phyloP scores from a whole-genome alignment of 2,329 filamentous ascomycete species.

The Fusarium subtropicale region DNA sequence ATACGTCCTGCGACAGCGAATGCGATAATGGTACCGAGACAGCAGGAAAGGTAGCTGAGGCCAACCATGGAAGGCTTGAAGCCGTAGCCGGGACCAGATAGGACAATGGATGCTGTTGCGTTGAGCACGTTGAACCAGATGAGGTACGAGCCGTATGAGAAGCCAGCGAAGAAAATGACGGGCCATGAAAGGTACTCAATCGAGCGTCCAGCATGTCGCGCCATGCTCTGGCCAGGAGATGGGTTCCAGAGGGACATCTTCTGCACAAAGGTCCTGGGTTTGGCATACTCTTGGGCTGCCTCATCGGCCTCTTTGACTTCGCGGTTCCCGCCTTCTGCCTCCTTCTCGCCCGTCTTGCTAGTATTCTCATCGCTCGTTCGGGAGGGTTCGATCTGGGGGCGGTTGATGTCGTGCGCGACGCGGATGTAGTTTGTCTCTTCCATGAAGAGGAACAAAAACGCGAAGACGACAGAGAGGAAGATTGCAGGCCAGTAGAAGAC shows the following conservation, averaged over 20 bases:
- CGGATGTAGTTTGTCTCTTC: slow-evolving; percentile 69
- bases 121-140: slow-evolving; percentile 60
- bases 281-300: not conserved
- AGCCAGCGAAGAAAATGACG: slow-evolving; percentile 57
- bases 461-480: slow-evolving; percentile 51
- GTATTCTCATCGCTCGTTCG: slow-evolving; percentile 17
- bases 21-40: slow-evolving; percentile 51
- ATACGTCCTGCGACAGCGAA: slow-evolving; percentile 50
- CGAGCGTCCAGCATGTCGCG: slow-evolving; percentile 53
- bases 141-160: slow-evolving; percentile 57
- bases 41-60: slow-evolving; percentile 53
- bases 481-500: slow-evolving; percentile 58
- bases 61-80: slow-evolving; percentile 56
- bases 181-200: slow-evolving; percentile 56
- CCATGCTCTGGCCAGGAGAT: slow-evolving; percentile 49
- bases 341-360: not conserved
- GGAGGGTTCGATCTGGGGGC: not conserved
- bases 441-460: slow-evolving; percentile 66
- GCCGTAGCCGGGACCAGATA: slow-evolving; percentile 54
- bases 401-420: not conserved
- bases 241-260: slow-evolving; percentile 58
- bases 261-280: slow-evolving; percentile 55
- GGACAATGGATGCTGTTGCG: slow-evolving; percentile 56
- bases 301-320: slow-evolving; percentile 25
- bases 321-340: not conserved